Evolutionary conservation across 768 basidiomycete species (phyloP).

Genomic region (Xanthoconium stramineum): DNA sequence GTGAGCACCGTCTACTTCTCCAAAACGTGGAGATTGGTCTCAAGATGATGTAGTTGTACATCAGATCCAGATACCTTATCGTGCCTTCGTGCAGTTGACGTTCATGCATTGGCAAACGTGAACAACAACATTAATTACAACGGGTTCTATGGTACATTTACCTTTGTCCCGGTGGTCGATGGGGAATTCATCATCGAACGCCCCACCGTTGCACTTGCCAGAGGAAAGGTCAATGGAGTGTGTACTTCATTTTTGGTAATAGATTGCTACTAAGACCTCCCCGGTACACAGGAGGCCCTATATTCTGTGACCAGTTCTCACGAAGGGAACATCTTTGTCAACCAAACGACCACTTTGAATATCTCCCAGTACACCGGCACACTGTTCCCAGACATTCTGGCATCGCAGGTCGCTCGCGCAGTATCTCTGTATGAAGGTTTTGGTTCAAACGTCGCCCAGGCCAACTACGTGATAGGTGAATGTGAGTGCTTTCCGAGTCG

Average conservation of each 20-base stretch:
- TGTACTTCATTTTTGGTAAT: neutral
- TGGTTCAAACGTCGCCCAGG: neutral
- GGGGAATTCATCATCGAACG: conserved; percentile 1
- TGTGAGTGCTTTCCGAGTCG: neutral
- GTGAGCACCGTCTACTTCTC: neutral
- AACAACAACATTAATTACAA: neutral
- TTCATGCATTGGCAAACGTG: neutral
- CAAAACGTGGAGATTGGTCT: too few species aligned
- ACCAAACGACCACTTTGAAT: neutral
- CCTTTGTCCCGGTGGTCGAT: conserved; percentile 10
- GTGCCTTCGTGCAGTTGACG: conserved; percentile 4
- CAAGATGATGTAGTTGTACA: neutral
- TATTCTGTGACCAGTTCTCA: conserved; percentile 3
- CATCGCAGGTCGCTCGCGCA: neutral
- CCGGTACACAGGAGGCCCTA: neutral
- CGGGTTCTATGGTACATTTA: conserved; percentile 2
- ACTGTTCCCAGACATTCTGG: neutral
- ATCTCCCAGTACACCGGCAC: conserved; percentile 1
- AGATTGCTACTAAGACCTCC: neutral
- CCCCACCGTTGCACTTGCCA: neutral
- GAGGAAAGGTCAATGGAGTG: conserved; percentile 7
- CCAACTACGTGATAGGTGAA: conserved; percentile 1
- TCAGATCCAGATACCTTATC: neutral
- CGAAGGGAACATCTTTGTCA: conserved; percentile 1
- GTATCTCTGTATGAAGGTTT: neutral